phyloP scores from a whole-genome alignment of 441 rosid genomes.

The Breynia disticha region DNA sequence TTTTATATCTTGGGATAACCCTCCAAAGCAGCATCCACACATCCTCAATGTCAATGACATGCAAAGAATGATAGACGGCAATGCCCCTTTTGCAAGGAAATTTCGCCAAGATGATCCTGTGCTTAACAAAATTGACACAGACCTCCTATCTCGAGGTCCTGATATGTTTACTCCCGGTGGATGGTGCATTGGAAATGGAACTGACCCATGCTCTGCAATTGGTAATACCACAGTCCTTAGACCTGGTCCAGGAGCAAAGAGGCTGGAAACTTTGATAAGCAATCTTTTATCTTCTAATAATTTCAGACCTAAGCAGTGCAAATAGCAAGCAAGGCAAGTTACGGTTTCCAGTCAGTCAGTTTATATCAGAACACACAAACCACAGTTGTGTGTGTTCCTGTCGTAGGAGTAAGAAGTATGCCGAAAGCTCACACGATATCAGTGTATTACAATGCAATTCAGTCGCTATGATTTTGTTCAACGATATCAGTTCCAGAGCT shows the following conservation, averaged over 20 bases:
- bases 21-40: slow-evolving; percentile 96
- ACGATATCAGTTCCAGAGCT: background rate
- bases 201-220: slow-evolving; percentile 53
- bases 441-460: background rate
- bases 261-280: slow-evolving; percentile 54
- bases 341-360: slow-evolving; percentile 8
- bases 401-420: slow-evolving; percentile 6
- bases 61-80: slow-evolving; percentile 56
- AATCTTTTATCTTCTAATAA: slow-evolving; percentile 51
- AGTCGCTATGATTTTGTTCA: background rate
- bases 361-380: slow-evolving; percentile 12
- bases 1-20: slow-evolving; percentile 95
- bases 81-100: slow-evolving; percentile 82
- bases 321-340: slow-evolving; percentile 21
- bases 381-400: slow-evolving; percentile 8
- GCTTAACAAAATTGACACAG: slow-evolving; percentile 64
- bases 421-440: slow-evolving; percentile 8
- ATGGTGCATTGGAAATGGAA: slow-evolving; percentile 87
- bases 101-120: slow-evolving; percentile 60
- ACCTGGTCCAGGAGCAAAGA: slow-evolving; percentile 76
- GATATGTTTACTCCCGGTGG: slow-evolving; percentile 73
- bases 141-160: slow-evolving; percentile 55
- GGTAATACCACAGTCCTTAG: slow-evolving; percentile 47
- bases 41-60: slow-evolving; percentile 50
- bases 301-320: slow-evolving; percentile 87